Conservation (phyloP, 1,284 basidiomycete species). For the Ganoderma lucidum region DNA sequence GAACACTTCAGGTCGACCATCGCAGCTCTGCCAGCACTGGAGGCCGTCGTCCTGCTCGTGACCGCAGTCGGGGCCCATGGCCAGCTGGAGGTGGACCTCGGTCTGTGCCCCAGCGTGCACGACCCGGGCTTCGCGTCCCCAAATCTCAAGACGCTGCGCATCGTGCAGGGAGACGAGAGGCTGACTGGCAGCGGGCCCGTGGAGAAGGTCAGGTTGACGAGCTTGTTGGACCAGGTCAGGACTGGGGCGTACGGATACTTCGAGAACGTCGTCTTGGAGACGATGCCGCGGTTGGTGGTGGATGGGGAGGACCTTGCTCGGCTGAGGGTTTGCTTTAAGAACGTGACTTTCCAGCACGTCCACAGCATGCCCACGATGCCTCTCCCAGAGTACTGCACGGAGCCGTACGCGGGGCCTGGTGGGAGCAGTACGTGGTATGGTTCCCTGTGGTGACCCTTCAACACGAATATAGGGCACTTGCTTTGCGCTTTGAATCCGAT, state of each 20-base stretch:
- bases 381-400: constrained; percentile 7
- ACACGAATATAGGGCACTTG: neutral
- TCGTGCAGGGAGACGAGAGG: neutral
- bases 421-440: neutral
- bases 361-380: neutral
- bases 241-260: constrained; percentile 13
- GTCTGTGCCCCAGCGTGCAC: neutral
- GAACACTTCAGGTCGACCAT: neutral
- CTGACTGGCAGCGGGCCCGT: too few species aligned
- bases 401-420: neutral
- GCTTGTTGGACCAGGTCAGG: constrained; percentile 5
- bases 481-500: neutral
- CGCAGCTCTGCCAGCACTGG: neutral
- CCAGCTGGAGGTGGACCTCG: neutral
- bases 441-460: neutral
- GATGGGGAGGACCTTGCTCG: neutral
- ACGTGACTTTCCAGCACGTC: constrained; percentile 6
- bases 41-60: neutral
- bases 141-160: constrained; percentile 7
- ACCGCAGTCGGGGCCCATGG: too few species aligned
- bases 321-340: neutral
- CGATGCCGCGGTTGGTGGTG: neutral
- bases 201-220: neutral
- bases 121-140: neutral
- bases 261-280: constrained; percentile 2